phyloP scores from a whole-genome alignment of 2,329 filamentous ascomycete species.

The Trichoderma endophyticum region DNA sequence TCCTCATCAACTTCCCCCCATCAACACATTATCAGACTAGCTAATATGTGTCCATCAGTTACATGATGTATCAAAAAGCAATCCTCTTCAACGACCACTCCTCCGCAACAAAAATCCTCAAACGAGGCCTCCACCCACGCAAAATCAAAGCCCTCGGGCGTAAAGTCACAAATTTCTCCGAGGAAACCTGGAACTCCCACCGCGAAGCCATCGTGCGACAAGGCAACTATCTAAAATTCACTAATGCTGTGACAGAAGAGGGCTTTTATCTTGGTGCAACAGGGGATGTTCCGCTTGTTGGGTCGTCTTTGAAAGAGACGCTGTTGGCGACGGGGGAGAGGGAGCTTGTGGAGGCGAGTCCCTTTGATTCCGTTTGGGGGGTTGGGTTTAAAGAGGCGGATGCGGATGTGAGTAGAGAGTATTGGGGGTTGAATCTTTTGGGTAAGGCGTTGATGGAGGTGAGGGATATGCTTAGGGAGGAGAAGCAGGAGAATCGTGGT shows the following conservation, averaged over 20 bases:
- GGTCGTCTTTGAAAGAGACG: conserved; percentile 42
- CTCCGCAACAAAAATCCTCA: conserved; percentile 48
- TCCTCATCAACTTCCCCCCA: not conserved
- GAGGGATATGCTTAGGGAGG: conserved; percentile 45
- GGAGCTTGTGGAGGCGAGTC: conserved; percentile 61
- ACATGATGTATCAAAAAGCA: conserved; percentile 56
- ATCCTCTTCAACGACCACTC: conserved; percentile 45
- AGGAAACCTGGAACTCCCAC: conserved; percentile 48
- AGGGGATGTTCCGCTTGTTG: conserved; percentile 25
- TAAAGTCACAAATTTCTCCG: conserved; percentile 50
- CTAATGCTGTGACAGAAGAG: conserved; percentile 34
- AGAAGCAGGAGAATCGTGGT: conserved; percentile 32
- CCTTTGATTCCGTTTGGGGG: conserved; percentile 63
- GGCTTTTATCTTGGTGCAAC: conserved; percentile 27
- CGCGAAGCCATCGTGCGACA: conserved; percentile 54
- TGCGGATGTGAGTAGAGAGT: conserved; percentile 44
- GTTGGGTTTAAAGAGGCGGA: conserved; percentile 55
- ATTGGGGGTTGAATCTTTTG: conserved; percentile 64
- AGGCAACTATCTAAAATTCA: conserved; percentile 60
- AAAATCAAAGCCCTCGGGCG: conserved; percentile 55
- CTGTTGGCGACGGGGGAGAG: conserved; percentile 57
- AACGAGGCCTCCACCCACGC: conserved; percentile 40
- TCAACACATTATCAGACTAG: not conserved
- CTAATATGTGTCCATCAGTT: conserved; percentile 30
- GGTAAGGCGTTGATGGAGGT: conserved; percentile 61